phyloP scores from a whole-genome alignment of 176 grass and related monocot genomes.

The Typha latifolia region DNA sequence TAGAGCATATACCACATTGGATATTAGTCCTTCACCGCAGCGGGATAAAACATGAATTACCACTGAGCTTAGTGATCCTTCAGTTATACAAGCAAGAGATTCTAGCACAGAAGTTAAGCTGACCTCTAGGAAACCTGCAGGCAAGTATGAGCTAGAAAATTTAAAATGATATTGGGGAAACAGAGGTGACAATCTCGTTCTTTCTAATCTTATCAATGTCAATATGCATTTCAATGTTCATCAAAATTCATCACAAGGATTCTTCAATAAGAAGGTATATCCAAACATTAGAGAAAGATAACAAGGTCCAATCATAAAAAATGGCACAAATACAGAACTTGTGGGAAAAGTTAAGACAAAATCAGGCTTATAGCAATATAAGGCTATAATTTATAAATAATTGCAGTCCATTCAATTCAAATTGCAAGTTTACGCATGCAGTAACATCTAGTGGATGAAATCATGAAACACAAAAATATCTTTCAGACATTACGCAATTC shows the following conservation, averaged over 20 bases:
- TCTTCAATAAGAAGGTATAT: background rate
- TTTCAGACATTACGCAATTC: too few relatives aligned
- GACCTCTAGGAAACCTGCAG: slow-evolving; percentile 85
- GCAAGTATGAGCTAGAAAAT: slow-evolving; percentile 14
- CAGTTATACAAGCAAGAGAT: slow-evolving; percentile 35
- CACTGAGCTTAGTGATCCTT: slow-evolving; percentile 48
- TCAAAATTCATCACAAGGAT: background rate
- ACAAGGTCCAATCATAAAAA: too few relatives aligned
- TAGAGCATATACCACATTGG: slow-evolving; percentile 79
- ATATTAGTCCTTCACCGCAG: slow-evolving; percentile 74
- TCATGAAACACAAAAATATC: too few relatives aligned
- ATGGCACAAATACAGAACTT: too few relatives aligned
- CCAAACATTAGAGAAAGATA: too few relatives aligned
- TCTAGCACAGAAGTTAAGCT: slow-evolving; percentile 53
- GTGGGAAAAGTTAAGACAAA: too few relatives aligned
- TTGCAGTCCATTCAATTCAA: too few relatives aligned
- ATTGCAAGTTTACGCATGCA: too few relatives aligned
- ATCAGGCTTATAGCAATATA: too few relatives aligned
- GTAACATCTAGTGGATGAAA: too few relatives aligned
- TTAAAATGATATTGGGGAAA: slow-evolving; percentile 1
- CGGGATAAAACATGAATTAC: slow-evolving; percentile 56
- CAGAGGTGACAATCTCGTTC: background rate
- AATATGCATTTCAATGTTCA: background rate
- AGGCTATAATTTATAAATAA: too few relatives aligned
- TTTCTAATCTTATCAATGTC: background rate